A percentile compares a stretch with the other conserved stretches of the same genome.
Evolutionary conservation across 305 asterid genomes (phyloP).

Genomic region (Fraxinus velutina): DNA sequence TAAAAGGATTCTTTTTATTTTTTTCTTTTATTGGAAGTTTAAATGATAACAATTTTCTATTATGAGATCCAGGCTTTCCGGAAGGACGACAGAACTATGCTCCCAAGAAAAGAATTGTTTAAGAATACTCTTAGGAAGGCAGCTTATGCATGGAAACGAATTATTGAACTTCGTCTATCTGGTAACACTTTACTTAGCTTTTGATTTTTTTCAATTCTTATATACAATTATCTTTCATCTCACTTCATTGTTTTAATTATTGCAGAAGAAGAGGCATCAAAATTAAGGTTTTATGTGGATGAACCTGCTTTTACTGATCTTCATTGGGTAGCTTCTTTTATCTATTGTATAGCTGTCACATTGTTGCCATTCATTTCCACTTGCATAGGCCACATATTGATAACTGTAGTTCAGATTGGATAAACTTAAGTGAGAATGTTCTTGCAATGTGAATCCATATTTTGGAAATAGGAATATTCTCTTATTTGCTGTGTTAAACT

Average conservation of each 20-base stretch:
- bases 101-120: constrained; percentile 81
- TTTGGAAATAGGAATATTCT: neutral
- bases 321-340: constrained; percentile 70
- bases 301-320: constrained; percentile 96
- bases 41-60: neutral
- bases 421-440: neutral
- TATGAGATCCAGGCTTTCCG: constrained; percentile 53
- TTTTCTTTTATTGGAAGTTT: constrained; percentile 1
- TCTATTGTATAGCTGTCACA: neutral
- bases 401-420: neutral
- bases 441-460: neutral
- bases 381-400: neutral
- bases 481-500: neutral
- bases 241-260: constrained; percentile 19
- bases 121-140: constrained; percentile 86
- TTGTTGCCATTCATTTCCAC: neutral
- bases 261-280: constrained; percentile 87
- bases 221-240: constrained; percentile 11
- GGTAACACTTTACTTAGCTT: constrained; percentile 35
- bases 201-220: constrained; percentile 1
- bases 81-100: constrained; percentile 76
- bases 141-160: constrained; percentile 72
- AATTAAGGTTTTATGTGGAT: constrained; percentile 68
- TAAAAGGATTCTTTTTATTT: neutral
- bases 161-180: constrained; percentile 66